Conservation (phyloP, 2,329 filamentous ascomycete species). For the Fusarium denticulatum region DNA sequence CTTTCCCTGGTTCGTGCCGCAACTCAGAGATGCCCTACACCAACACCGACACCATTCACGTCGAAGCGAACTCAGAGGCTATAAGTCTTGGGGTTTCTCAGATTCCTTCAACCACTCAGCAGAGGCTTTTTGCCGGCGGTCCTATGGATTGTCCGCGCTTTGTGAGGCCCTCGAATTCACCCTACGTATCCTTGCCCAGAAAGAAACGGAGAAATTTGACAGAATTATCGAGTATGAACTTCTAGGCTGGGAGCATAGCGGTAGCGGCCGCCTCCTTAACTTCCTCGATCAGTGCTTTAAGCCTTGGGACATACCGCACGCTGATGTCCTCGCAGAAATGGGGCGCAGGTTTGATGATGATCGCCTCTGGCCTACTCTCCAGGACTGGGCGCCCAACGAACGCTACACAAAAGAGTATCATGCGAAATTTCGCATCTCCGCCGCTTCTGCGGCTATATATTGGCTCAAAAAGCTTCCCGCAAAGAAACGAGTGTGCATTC, state of each 20-base stretch:
- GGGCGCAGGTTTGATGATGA: background rate
- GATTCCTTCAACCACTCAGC: fast-evolving
- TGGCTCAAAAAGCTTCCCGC: background rate
- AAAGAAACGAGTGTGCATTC: background rate
- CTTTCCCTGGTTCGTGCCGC: background rate
- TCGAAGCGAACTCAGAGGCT: no score
- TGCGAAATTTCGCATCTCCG: conserved; percentile 3
- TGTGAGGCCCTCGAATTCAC: background rate
- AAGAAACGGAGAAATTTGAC: fast-evolving
- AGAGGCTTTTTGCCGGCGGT: fast-evolving
- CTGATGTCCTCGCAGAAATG: background rate
- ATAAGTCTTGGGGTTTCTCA: no score
- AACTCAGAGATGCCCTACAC: background rate
- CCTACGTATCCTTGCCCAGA: background rate
- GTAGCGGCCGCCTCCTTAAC: fast-evolving
- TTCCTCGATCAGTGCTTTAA: background rate
- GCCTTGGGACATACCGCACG: background rate
- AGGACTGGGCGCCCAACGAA: fast-evolving
- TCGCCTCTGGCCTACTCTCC: background rate
- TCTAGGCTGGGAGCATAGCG: background rate
- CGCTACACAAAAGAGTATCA: fast-evolving
- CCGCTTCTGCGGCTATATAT: background rate
- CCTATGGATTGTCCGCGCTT: fast-evolving
- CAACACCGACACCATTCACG: fast-evolving
- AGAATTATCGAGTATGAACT: fast-evolving